Evolutionary conservation across 768 basidiomycete species (phyloP).

Genomic region (Lactarius akahatsu): DNA sequence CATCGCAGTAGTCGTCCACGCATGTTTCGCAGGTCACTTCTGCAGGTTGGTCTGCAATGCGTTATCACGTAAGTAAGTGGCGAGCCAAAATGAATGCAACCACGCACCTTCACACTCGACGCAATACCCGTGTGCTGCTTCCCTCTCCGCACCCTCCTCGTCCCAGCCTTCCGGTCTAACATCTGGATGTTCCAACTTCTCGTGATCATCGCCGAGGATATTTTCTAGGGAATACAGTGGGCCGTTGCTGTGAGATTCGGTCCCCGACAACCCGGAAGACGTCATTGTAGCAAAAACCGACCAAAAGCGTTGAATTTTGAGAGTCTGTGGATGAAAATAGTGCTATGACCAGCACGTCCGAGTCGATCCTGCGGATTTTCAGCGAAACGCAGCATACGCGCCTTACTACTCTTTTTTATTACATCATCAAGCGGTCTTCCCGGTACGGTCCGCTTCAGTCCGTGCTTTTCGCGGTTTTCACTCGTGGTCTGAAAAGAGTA

Average conservation of each 20-base stretch:
- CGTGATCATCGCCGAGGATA: conserved; percentile 65
- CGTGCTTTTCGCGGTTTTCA: too few species aligned
- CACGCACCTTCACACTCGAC: conserved; percentile 81
- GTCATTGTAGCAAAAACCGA: conserved; percentile 12
- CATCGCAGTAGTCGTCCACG: conserved; percentile 73
- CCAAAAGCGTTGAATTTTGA: conserved; percentile 16
- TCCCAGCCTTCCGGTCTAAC: conserved; percentile 58
- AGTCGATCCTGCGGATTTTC: conserved; percentile 5
- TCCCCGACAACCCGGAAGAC: conserved; percentile 14
- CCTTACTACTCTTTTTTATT: background rate
- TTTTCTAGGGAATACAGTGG: conserved; percentile 60
- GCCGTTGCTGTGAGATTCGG: conserved; percentile 19
- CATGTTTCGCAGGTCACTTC: conserved; percentile 72
- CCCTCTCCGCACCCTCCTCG: conserved; percentile 52
- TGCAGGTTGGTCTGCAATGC: conserved; percentile 71
- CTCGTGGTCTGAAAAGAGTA: too few species aligned
- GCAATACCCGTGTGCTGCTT: conserved; percentile 64
- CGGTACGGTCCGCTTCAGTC: background rate
- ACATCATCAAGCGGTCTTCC: background rate
- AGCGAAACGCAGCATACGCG: background rate
- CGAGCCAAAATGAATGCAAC: background rate
- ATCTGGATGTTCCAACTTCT: conserved; percentile 58
- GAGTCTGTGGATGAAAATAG: background rate
- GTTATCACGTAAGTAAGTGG: conserved; percentile 9
- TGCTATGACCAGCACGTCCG: background rate